Evolutionary conservation across 148 eudicot genomes (phyloP).

Genomic region (Fallopia convolvulus): DNA sequence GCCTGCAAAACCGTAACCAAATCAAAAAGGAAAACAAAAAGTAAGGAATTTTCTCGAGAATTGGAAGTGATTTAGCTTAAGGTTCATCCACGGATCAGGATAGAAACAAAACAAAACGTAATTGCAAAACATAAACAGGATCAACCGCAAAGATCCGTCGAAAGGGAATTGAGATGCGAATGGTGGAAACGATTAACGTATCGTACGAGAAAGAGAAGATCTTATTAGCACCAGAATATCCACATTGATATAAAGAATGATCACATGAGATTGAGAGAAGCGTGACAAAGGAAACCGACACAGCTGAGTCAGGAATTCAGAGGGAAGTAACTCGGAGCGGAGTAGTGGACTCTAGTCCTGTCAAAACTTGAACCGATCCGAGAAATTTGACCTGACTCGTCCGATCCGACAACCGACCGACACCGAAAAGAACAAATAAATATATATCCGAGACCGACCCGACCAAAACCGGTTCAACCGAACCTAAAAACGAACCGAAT

Average conservation of each 20-base stretch:
- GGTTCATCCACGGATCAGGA: not conserved
- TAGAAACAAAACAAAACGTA: not conserved
- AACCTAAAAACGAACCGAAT: too few relatives aligned
- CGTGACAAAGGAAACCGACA: not conserved
- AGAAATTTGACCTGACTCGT: too few relatives aligned
- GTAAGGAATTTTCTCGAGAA: not conserved
- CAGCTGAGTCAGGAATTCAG: constrained; percentile 4
- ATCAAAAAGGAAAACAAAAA: not conserved
- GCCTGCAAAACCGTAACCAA: not conserved
- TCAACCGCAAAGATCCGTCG: constrained; percentile 3
- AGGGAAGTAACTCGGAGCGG: constrained; percentile 2
- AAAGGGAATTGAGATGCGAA: not conserved
- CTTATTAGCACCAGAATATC: not conserved
- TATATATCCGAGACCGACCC: too few relatives aligned
- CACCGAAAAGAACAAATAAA: too few relatives aligned
- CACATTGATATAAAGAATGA: not conserved
- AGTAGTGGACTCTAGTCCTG: not conserved
- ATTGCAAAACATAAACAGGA: not conserved
- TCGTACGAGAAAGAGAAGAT: not conserved
- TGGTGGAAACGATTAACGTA: not conserved
- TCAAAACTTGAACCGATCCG: too few relatives aligned
- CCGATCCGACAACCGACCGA: too few relatives aligned
- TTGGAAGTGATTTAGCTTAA: not conserved
- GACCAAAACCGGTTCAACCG: too few relatives aligned
- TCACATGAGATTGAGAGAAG: not conserved